Evolutionary conservation across 2,329 filamentous ascomycete genomes (phyloP).

Genomic region (Fusarium sp.): DNA sequence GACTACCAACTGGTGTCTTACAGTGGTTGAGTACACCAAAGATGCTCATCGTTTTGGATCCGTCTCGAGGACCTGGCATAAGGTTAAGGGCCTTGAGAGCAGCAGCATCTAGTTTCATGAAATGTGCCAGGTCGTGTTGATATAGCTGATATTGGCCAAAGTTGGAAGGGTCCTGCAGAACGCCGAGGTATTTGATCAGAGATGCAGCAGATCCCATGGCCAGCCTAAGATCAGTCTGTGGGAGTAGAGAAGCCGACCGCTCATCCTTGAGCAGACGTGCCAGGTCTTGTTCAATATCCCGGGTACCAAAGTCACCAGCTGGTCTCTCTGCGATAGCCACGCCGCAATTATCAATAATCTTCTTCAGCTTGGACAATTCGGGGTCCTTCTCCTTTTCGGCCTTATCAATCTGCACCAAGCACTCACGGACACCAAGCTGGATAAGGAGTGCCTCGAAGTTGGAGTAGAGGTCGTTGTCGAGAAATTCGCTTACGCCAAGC

Average conservation of each 20-base stretch:
- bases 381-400: conserved; percentile 86
- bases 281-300: conserved; percentile 96
- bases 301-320: conserved; percentile 79
- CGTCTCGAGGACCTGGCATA: conserved; percentile 95
- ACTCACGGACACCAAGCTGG: conserved; percentile 94
- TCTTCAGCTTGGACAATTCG: conserved; percentile 85
- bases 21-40: conserved; percentile 96
- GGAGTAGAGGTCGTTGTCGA: conserved; percentile 98
- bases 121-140: conserved; percentile 95
- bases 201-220: conserved; percentile 96
- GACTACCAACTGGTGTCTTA: conserved; percentile 93
- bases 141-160: conserved; percentile 98
- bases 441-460: conserved; percentile 98
- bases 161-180: conserved; percentile 90
- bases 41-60: conserved; percentile 96
- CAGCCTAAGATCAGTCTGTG: conserved; percentile 91
- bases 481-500: conserved; percentile 94
- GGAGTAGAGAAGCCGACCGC: conserved; percentile 76
- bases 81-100: conserved; percentile 94
- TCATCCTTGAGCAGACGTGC: conserved; percentile 89
- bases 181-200: conserved; percentile 91
- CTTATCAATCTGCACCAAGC: conserved; percentile 82
- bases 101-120: conserved; percentile 97
- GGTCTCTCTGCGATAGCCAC: conserved; percentile 87
- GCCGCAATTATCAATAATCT: conserved; percentile 92